phyloP scores from a whole-genome alignment of 163 green algal species.

The Chlorella variabilis region DNA sequence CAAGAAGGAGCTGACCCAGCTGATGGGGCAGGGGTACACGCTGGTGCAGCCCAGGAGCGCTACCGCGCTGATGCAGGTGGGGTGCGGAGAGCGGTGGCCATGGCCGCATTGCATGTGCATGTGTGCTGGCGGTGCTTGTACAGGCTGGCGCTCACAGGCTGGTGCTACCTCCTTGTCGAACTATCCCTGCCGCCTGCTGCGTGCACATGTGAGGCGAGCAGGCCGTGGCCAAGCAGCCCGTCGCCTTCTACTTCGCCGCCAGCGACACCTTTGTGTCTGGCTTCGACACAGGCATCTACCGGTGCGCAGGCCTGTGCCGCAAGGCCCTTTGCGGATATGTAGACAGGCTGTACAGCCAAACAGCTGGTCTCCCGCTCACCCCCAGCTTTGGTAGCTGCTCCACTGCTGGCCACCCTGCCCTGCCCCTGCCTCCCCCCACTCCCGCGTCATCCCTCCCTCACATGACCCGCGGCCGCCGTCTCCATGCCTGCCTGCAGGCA shows the following conservation, averaged over 20 bases:
- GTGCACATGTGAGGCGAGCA: not conserved
- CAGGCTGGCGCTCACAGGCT: too few relatives aligned
- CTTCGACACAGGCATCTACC: not conserved
- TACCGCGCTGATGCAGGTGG: slow-evolving; percentile 7
- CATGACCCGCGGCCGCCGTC: too few relatives aligned
- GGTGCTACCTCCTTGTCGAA: too few relatives aligned
- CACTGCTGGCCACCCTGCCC: too few relatives aligned
- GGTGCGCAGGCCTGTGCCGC: not conserved
- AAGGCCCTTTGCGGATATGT: not conserved
- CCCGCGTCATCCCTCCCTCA: too few relatives aligned
- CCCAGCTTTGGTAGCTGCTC: too few relatives aligned
- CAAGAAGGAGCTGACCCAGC: not conserved
- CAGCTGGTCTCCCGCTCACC: too few relatives aligned
- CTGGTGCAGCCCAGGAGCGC: not conserved
- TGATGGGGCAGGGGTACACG: not conserved
- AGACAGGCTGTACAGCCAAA: not conserved
- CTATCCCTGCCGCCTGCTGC: too few relatives aligned
- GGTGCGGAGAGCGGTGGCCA: not conserved
- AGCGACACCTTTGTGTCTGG: not conserved
- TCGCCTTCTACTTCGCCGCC: not conserved
- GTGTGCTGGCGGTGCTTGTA: too few relatives aligned
- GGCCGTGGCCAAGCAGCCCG: not conserved
- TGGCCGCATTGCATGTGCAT: too few relatives aligned
- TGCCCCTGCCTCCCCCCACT: too few relatives aligned
- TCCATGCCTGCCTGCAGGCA: not conserved